A percentile compares a stretch with the other conserved stretches of the same genome.
phyloP scores from a whole-genome alignment of 768 basidiomycete species.

The Xanthoconium stramineum region DNA sequence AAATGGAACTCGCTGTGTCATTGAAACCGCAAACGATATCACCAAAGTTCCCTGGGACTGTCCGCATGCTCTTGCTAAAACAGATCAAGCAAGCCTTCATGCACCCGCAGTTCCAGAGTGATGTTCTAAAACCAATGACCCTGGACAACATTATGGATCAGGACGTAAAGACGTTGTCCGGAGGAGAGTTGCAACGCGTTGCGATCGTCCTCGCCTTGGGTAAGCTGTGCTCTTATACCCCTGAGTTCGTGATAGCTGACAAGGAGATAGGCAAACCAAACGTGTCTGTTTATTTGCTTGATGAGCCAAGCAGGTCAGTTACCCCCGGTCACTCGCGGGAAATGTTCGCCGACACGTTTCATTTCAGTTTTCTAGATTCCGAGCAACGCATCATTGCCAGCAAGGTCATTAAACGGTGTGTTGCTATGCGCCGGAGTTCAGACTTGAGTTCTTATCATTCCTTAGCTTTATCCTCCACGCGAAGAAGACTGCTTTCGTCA shows the following conservation, averaged over 20 bases:
- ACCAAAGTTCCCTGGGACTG: constrained; percentile 96
- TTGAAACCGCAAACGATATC: constrained; percentile 99
- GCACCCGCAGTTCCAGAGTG: constrained; percentile 99
- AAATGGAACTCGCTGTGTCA: constrained; percentile 81
- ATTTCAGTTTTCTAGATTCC: constrained; percentile 84
- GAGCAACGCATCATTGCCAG: constrained; percentile 99
- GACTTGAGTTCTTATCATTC: background rate
- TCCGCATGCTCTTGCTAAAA: constrained; percentile 91
- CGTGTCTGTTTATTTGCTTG: constrained; percentile 88
- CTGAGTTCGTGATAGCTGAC: constrained; percentile 4
- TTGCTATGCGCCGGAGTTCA: background rate
- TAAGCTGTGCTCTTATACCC: constrained; percentile 22
- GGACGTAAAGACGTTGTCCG: constrained; percentile 96
- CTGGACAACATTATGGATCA: constrained; percentile 95
- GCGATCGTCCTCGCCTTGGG: constrained; percentile 94
- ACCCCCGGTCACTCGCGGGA: background rate
- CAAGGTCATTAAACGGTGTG: constrained; percentile 94
- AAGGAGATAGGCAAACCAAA: constrained; percentile 58
- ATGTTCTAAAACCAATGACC: constrained; percentile 97
- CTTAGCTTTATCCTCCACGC: constrained; percentile 87
- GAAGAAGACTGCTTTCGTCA: constrained; percentile 97
- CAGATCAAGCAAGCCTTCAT: constrained; percentile 94
- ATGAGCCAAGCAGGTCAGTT: constrained; percentile 81
- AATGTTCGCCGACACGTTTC: constrained; percentile 2
- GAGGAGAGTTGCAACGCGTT: constrained; percentile 97